These are phyloP conservation scores for Solanum hybrid DNA, from an alignment of 305 asterid genomes.

Conservation along the genomic window DNA sequence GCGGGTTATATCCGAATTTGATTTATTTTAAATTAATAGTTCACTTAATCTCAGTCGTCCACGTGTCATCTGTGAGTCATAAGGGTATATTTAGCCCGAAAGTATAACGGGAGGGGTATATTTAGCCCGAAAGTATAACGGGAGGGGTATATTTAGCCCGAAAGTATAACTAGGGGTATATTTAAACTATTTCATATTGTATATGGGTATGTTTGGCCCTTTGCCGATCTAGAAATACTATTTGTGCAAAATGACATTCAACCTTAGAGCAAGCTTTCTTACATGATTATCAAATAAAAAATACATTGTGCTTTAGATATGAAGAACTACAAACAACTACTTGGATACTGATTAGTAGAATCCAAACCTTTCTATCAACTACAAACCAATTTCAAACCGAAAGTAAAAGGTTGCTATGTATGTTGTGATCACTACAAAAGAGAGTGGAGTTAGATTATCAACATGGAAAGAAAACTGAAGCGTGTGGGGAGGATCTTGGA, in stretches of 20 bases:
- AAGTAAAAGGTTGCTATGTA: background rate
- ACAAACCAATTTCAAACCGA: background rate
- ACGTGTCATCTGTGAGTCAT: too few relatives aligned
- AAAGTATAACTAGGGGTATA: too few relatives aligned
- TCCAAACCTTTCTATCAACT: background rate
- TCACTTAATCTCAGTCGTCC: too few relatives aligned
- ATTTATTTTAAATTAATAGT: too few relatives aligned
- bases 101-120: too few relatives aligned
- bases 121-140: too few relatives aligned
- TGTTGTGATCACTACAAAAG: background rate
- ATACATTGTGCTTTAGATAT: background rate
- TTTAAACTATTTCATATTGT: too few relatives aligned
- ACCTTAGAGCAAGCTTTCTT: background rate
- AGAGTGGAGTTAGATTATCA: background rate
- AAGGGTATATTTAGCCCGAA: too few relatives aligned
- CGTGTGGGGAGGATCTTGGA: background rate
- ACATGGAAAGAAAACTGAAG: background rate
- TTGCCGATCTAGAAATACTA: background rate
- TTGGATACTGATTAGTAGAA: background rate
- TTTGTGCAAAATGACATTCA: background rate
- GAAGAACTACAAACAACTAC: background rate
- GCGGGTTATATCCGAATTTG: too few relatives aligned
- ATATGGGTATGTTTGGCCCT: too few relatives aligned
- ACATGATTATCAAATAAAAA: background rate
- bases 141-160: too few relatives aligned